Conservation (phyloP, 495 filamentous ascomycete species). For the Lasiosphaeris hirsuta region DNA sequence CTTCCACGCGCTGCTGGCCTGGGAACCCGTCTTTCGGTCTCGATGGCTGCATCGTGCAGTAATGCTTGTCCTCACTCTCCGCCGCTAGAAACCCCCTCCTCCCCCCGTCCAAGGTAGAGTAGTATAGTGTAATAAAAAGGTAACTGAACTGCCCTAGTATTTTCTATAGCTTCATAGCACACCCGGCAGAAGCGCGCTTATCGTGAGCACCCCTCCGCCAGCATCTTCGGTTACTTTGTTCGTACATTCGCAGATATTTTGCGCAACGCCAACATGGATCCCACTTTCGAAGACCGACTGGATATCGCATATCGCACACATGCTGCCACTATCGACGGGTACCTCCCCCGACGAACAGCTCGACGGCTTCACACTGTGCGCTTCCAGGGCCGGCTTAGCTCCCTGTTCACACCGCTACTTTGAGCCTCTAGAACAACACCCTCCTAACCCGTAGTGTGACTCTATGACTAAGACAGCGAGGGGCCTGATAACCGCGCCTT, state of each 20-base stretch:
- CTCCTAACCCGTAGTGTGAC: background rate
- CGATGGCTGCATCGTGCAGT: conserved; percentile 11
- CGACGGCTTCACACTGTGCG: conserved; percentile 25
- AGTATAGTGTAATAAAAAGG: too few species aligned
- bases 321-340: conserved; percentile 17
- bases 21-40: conserved; percentile 17
- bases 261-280: conserved; percentile 1
- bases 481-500: background rate
- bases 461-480: conserved; percentile 1
- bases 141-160: too few species aligned
- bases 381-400: conserved; percentile 16
- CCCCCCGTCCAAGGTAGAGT: background rate
- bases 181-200: conserved; percentile 9
- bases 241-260: conserved; percentile 3
- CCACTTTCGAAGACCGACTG: conserved; percentile 1
- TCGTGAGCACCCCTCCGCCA: background rate
- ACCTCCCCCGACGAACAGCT: conserved; percentile 17
- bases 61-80: conserved; percentile 14
- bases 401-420: conserved; percentile 35
- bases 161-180: too few species aligned
- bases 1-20: background rate
- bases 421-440: conserved; percentile 26
- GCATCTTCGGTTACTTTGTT: background rate
- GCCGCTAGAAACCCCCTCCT: background rate
- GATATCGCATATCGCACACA: background rate